phyloP scores from a whole-genome alignment of 805 yeast species.

The Starmerella stigmatis region DNA sequence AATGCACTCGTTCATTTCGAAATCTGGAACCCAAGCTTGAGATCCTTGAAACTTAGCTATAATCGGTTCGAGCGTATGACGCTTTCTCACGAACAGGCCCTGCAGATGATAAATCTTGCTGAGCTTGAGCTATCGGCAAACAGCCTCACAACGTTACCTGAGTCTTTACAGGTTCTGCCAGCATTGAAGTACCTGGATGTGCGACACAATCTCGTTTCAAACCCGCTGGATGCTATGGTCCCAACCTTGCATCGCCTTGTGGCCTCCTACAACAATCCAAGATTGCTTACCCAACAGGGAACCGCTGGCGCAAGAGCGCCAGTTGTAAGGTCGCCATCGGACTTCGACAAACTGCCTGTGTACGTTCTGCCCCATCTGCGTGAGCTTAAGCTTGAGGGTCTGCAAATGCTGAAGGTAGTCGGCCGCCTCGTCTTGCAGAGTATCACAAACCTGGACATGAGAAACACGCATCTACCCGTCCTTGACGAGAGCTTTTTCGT shows the following conservation, averaged over 20 bases:
- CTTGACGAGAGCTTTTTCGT: slow-evolving; percentile 55
- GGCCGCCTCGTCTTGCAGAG: slow-evolving; percentile 5
- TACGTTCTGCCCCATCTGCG: background rate
- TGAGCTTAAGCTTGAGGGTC: slow-evolving; percentile 10
- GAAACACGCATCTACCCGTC: slow-evolving; percentile 72
- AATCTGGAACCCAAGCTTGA: slow-evolving; percentile 43
- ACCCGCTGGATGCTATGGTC: slow-evolving; percentile 31
- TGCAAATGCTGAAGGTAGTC: slow-evolving; percentile 6
- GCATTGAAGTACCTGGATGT: slow-evolving; percentile 65
- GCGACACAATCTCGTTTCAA: slow-evolving; percentile 42
- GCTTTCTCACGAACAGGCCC: slow-evolving; percentile 36
- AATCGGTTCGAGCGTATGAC: slow-evolving; percentile 41
- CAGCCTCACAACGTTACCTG: slow-evolving; percentile 51
- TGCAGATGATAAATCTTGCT: slow-evolving; percentile 47
- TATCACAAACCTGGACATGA: slow-evolving; percentile 48
- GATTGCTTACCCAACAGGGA: slow-evolving; percentile 1
- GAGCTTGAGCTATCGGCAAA: slow-evolving; percentile 79
- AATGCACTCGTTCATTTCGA: slow-evolving; percentile 40
- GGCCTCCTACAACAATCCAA: slow-evolving; percentile 24
- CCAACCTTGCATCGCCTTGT: slow-evolving; percentile 24
- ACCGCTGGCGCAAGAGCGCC: background rate
- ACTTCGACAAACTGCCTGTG: background rate
- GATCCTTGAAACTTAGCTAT: slow-evolving; percentile 64
- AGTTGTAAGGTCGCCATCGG: background rate
- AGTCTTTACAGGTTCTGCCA: slow-evolving; percentile 45